phyloP scores from a whole-genome alignment of 495 filamentous ascomycete species.

The Aspergillus nanangensis region DNA sequence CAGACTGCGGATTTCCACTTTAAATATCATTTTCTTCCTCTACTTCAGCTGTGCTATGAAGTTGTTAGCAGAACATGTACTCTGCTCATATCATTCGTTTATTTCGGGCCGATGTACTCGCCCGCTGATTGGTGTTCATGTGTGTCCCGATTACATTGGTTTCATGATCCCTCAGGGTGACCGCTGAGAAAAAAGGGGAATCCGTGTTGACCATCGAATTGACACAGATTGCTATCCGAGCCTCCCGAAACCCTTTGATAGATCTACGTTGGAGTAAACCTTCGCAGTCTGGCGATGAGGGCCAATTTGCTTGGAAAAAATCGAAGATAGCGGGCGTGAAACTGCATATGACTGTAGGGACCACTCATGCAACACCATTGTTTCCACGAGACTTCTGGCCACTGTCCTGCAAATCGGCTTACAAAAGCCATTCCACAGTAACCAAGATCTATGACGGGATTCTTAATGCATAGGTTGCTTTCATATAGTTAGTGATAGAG shows the following conservation, averaged over 20 bases:
- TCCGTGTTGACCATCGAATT: background rate
- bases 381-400: background rate
- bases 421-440: background rate
- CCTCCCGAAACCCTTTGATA: background rate
- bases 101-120: too few species aligned
- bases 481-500: background rate
- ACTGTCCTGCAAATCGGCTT: background rate
- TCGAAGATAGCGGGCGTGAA: background rate
- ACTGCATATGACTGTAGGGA: background rate
- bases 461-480: background rate
- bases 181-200: background rate
- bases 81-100: too few species aligned
- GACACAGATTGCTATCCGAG: background rate
- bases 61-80: too few species aligned
- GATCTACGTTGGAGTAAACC: background rate
- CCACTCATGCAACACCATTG: background rate
- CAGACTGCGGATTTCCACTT: too few species aligned
- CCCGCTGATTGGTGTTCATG: too few species aligned
- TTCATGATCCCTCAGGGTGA: background rate
- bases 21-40: too few species aligned
- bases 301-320: background rate
- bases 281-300: background rate
- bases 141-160: too few species aligned
- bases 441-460: background rate
- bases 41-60: too few species aligned